Percentiles rank a stretch among this genome's conserved stretches.
Evolutionary conservation across 2,329 filamentous ascomycete species (phyloP).

Genomic region (Phaeosphaeriaceae sp.): DNA sequence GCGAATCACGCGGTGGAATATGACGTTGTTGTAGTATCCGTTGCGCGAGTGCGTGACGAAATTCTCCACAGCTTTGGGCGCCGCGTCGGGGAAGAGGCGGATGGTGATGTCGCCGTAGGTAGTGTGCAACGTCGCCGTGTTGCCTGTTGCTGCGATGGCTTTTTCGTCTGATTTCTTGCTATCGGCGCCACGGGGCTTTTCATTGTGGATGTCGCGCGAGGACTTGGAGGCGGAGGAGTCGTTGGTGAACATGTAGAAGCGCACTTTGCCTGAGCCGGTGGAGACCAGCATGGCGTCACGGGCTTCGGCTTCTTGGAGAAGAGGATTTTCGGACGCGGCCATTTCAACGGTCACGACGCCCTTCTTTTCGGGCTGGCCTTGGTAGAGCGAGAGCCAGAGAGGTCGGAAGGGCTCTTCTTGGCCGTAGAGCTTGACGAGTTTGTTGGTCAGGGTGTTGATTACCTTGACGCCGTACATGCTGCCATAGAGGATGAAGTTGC

Average conservation of each 20-base stretch:
- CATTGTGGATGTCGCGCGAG: slow-evolving; percentile 90
- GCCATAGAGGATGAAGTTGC: slow-evolving; percentile 93
- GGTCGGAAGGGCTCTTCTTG: slow-evolving; percentile 88
- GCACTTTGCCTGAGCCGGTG: slow-evolving; percentile 84
- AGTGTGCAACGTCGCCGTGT: slow-evolving; percentile 85
- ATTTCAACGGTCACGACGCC: slow-evolving; percentile 92
- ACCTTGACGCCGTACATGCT: slow-evolving; percentile 93
- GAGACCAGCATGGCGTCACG: slow-evolving; percentile 87
- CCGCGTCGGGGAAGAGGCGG: slow-evolving; percentile 89
- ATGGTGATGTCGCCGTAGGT: slow-evolving; percentile 93
- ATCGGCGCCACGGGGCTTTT: slow-evolving; percentile 75
- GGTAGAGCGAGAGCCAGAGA: slow-evolving; percentile 85
- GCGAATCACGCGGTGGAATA: slow-evolving; percentile 95
- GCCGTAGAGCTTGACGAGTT: slow-evolving; percentile 87
- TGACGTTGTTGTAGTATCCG: slow-evolving; percentile 96
- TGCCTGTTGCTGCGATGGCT: slow-evolving; percentile 75
- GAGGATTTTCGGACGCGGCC: slow-evolving; percentile 92
- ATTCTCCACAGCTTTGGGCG: slow-evolving; percentile 95
- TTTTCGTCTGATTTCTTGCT: slow-evolving; percentile 55
- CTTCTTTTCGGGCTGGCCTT: slow-evolving; percentile 95
- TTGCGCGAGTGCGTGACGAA: slow-evolving; percentile 90
- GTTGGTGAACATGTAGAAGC: slow-evolving; percentile 99
- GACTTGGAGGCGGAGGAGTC: slow-evolving; percentile 65
- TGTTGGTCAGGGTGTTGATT: slow-evolving; percentile 93
- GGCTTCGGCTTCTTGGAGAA: slow-evolving; percentile 89